phyloP scores from a whole-genome alignment of 768 basidiomycete genomes.

The Arthromyces matolae region DNA sequence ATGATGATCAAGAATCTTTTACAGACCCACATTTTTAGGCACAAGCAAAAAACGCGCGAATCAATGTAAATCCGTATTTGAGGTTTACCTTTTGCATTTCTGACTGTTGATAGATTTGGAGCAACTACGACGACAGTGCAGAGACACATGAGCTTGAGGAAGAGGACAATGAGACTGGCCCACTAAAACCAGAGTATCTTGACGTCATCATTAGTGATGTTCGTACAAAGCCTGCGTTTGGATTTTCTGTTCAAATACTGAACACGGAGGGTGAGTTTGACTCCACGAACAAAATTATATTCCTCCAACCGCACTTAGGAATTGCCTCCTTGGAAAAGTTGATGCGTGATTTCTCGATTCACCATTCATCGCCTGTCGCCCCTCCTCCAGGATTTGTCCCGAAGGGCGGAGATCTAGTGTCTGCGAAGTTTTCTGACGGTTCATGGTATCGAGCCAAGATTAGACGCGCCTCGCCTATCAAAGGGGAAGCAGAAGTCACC shows the following conservation, averaged over 20 bases:
- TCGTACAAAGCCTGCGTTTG: constrained; percentile 66
- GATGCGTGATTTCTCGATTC: constrained; percentile 89
- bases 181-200: constrained; percentile 80
- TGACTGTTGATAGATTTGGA: constrained; percentile 67
- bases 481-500: constrained; percentile 91
- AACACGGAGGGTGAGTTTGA: constrained; percentile 73
- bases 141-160: constrained; percentile 48
- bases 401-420: constrained; percentile 84
- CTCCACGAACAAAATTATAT: too few relatives aligned
- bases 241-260: constrained; percentile 90
- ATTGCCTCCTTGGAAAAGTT: constrained; percentile 90
- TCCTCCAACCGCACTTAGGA: constrained; percentile 41
- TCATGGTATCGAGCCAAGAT: constrained; percentile 96
- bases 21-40: constrained; percentile 38
- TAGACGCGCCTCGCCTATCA: constrained; percentile 77
- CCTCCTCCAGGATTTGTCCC: constrained; percentile 72
- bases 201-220: constrained; percentile 93
- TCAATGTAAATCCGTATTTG: constrained; percentile 54
- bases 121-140: constrained; percentile 72
- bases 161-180: constrained; percentile 41
- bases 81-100: background rate
- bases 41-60: constrained; percentile 76
- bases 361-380: constrained; percentile 66
- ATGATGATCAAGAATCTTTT: constrained; percentile 1
- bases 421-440: constrained; percentile 91